phyloP scores from a whole-genome alignment of 106 monocot species.

The Dendrobium chrysotoxum region DNA sequence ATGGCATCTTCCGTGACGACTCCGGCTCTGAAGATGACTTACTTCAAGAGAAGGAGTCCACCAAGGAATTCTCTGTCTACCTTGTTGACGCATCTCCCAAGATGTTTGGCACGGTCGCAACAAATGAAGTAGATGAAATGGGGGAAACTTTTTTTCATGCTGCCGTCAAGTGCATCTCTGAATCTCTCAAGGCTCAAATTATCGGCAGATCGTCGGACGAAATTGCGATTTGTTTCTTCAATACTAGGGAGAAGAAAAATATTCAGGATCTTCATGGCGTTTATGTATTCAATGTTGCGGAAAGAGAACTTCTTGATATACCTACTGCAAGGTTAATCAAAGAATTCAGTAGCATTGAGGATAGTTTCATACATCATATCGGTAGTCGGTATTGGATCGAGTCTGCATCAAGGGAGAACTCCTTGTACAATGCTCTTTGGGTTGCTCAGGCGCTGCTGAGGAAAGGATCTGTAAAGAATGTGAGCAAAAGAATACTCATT shows the following conservation, averaged over 20 bases:
- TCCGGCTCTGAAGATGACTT: conserved; percentile 67
- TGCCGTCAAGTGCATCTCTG: conserved; percentile 46
- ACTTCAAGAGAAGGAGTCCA: conserved; percentile 56
- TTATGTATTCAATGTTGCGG: conserved; percentile 78
- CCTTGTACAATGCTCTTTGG: conserved; percentile 91
- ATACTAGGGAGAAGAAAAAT: conserved; percentile 93
- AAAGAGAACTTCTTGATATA: conserved; percentile 75
- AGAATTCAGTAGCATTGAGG: conserved; percentile 64
- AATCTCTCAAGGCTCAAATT: conserved; percentile 73
- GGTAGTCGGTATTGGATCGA: conserved; percentile 74
- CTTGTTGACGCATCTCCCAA: conserved; percentile 84
- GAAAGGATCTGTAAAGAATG: conserved; percentile 69
- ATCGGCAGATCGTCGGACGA: conserved; percentile 81
- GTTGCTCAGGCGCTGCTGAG: conserved; percentile 84
- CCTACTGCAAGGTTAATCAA: conserved; percentile 90
- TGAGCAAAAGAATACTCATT: conserved; percentile 64
- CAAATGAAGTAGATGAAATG: conserved; percentile 46
- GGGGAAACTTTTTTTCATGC: conserved; percentile 58
- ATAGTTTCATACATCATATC: conserved; percentile 49
- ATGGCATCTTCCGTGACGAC: conserved; percentile 75
- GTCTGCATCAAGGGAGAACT: conserved; percentile 68
- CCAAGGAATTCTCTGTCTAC: conserved; percentile 79
- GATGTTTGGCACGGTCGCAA: conserved; percentile 57
- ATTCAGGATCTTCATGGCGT: conserved; percentile 75
- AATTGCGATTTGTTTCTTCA: conserved; percentile 87